Conservation (phyloP, 176 grass and related monocot species). For the Rhynchospora breviuscula region DNA sequence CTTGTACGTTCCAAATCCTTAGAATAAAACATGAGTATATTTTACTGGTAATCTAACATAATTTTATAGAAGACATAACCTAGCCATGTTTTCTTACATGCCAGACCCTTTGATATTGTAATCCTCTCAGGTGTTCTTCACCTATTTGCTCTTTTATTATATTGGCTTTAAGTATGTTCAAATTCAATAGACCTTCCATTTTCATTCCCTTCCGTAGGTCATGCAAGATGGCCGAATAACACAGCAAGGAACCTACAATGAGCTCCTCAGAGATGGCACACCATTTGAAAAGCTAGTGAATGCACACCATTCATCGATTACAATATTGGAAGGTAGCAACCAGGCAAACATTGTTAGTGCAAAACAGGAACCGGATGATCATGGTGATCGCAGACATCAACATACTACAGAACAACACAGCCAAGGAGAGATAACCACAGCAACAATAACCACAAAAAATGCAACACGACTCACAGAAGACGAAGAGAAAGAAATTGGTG, state of each 20-base stretch:
- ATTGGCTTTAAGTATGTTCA: neutral
- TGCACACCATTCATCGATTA: conserved; percentile 68
- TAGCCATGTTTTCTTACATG: neutral
- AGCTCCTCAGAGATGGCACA: conserved; percentile 59
- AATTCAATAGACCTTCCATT: neutral
- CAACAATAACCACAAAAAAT: conserved; percentile 24
- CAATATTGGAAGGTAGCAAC: conserved; percentile 38
- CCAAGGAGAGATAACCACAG: conserved; percentile 41
- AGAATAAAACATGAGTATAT: neutral
- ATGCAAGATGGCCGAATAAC: conserved; percentile 64
- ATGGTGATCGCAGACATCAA: conserved; percentile 10
- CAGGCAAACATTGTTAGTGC: conserved; percentile 28
- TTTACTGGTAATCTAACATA: neutral
- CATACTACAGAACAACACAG: conserved; percentile 35
- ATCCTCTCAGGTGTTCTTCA: neutral
- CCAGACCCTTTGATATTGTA: neutral
- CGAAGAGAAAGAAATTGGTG: conserved; percentile 60
- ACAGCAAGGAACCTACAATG: conserved; percentile 60
- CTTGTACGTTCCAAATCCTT: neutral
- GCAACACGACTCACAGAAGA: conserved; percentile 66
- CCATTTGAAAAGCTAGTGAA: conserved; percentile 79
- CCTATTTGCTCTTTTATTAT: neutral
- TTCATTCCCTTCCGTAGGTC: conserved; percentile 43
- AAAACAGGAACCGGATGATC: conserved; percentile 7
- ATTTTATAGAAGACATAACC: neutral